phyloP scores from a whole-genome alignment of 371 early-diverging fungal genomes.

The Funneliformis caledonium region DNA sequence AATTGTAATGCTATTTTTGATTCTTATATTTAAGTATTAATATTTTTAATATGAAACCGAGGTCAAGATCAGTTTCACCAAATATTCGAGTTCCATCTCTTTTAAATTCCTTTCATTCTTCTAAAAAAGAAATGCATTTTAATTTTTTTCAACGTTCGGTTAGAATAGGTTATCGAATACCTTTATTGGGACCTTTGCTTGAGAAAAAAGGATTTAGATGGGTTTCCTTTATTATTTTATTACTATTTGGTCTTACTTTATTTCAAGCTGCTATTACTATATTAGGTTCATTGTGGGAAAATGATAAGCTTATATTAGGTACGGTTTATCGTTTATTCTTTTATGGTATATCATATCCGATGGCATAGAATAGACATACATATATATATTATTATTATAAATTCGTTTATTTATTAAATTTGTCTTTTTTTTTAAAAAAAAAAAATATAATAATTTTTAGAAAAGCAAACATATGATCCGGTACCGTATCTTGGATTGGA shows the following conservation, averaged over 20 bases:
- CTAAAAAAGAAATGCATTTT: background rate
- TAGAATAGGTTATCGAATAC: background rate
- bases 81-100: background rate
- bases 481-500: conserved; percentile 1
- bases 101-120: background rate
- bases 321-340: background rate
- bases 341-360: too few species aligned
- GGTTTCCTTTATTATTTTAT: too few species aligned
- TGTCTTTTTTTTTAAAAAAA: too few species aligned
- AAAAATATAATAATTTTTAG: background rate
- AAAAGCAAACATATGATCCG: background rate
- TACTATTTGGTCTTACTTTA: too few species aligned
- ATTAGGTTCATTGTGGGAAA: background rate
- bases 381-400: too few species aligned
- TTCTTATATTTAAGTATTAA: too few species aligned
- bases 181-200: background rate
- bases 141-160: background rate
- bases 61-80: background rate
- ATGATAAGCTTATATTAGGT: background rate
- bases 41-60: background rate
- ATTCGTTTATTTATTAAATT: too few species aligned
- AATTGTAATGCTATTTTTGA: too few species aligned
- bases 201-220: background rate
- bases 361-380: too few species aligned
- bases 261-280: too few species aligned